Evolutionary conservation across 2,329 filamentous ascomycete species (phyloP).

Genomic region (Penicillium sp.): DNA sequence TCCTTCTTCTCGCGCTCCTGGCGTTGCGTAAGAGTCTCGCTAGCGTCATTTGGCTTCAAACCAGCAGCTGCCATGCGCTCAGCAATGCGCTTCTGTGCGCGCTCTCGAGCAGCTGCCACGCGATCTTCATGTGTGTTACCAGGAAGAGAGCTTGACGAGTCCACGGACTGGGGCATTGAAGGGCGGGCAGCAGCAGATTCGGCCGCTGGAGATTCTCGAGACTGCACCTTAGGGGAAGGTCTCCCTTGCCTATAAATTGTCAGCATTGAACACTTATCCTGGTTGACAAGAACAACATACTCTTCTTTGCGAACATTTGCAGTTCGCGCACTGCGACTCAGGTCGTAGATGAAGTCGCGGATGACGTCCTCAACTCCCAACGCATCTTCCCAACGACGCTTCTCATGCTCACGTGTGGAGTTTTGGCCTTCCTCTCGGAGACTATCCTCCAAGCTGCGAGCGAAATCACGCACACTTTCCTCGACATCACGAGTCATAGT

Average conservation of each 20-base stretch:
- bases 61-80: constrained; percentile 91
- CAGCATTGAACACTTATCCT: constrained; percentile 13
- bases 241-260: constrained; percentile 51
- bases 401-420: constrained; percentile 81
- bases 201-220: constrained; percentile 51
- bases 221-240: constrained; percentile 50
- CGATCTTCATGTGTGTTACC: constrained; percentile 92
- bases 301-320: constrained; percentile 67
- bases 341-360: constrained; percentile 95
- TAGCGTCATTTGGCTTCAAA: constrained; percentile 76
- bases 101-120: constrained; percentile 93
- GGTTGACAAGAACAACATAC: constrained; percentile 35
- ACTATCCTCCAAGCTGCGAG: constrained; percentile 77
- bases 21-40: constrained; percentile 79
- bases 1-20: constrained; percentile 86
- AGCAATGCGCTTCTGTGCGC: constrained; percentile 95
- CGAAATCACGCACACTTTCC: constrained; percentile 88
- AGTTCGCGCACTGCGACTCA: constrained; percentile 81
- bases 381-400: constrained; percentile 90
- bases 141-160: constrained; percentile 70
- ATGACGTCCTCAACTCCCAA: constrained; percentile 95
- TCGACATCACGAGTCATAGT: constrained; percentile 96
- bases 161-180: constrained; percentile 49
- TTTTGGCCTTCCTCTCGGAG: constrained; percentile 78
- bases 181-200: constrained; percentile 35